These are phyloP conservation scores for Boletellus deceptivus DNA, from an alignment of 1,284 basidiomycete genomes.

Conservation along the genomic window DNA sequence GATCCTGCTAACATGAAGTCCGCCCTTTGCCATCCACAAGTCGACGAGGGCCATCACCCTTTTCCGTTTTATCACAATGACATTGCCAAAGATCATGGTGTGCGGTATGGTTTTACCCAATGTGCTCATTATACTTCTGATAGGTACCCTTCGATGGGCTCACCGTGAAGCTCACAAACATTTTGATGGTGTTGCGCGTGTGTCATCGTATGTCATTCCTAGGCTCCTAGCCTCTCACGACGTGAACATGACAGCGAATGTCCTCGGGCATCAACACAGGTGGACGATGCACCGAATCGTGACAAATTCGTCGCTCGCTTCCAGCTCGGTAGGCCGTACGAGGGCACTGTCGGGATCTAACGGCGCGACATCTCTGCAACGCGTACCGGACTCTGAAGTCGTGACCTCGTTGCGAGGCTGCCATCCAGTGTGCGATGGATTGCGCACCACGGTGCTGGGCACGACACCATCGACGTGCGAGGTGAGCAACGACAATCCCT, in stretches of 20 bases:
- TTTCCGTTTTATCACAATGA: slow-evolving; percentile 3
- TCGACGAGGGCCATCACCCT: not conserved
- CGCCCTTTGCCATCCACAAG: no score
- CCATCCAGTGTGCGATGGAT: slow-evolving; percentile 78
- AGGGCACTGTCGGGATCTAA: slow-evolving; percentile 76
- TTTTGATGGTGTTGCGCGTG: slow-evolving; percentile 69
- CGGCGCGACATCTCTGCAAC: slow-evolving; percentile 64
- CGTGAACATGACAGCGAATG: not conserved
- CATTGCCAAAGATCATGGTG: slow-evolving; percentile 24
- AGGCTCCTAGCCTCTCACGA: not conserved
- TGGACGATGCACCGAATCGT: slow-evolving; percentile 56
- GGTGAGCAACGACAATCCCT: slow-evolving; percentile 43
- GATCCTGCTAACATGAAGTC: no score
- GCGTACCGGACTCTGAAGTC: slow-evolving; percentile 77
- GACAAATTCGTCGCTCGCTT: slow-evolving; percentile 69
- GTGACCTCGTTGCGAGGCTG: slow-evolving; percentile 62
- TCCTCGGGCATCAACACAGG: not conserved
- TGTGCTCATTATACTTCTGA: not conserved
- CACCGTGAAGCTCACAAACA: slow-evolving; percentile 67
- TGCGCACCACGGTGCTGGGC: slow-evolving; percentile 87
- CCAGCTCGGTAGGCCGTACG: slow-evolving; percentile 69
- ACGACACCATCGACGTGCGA: slow-evolving; percentile 79
- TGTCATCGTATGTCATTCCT: slow-evolving; percentile 59
- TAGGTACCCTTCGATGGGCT: slow-evolving; percentile 76
- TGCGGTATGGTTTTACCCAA: slow-evolving; percentile 17